Evolutionary conservation across 345 rosid species (phyloP).

Genomic region (Acer saccharum): DNA sequence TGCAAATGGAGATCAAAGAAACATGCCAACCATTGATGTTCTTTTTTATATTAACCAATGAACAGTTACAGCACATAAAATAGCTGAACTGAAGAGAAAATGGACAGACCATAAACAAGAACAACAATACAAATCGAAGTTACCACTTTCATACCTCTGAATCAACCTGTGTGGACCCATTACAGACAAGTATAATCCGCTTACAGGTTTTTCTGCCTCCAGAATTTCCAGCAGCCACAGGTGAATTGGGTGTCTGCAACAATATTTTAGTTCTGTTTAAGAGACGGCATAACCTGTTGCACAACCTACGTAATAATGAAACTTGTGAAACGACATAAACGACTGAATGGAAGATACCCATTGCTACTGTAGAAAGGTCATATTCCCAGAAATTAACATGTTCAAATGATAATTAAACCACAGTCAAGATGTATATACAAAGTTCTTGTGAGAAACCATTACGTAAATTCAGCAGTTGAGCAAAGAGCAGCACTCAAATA

Average conservation of each 20-base stretch:
- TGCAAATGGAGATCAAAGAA: background rate
- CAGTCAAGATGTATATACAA: too few relatives aligned
- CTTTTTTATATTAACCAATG: too few relatives aligned
- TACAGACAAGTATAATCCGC: constrained; percentile 82
- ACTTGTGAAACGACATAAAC: background rate
- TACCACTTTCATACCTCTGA: constrained; percentile 44
- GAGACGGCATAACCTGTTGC: constrained; percentile 16
- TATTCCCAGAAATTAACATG: background rate
- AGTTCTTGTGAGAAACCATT: too few relatives aligned
- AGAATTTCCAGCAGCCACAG: constrained; percentile 68
- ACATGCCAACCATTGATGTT: background rate
- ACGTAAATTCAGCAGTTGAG: too few relatives aligned
- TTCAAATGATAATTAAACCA: background rate
- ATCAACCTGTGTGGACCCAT: constrained; percentile 54
- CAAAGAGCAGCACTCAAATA: too few relatives aligned
- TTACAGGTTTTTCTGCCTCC: constrained; percentile 72
- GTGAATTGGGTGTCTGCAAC: constrained; percentile 87
- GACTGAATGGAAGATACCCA: background rate
- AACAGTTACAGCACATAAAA: background rate
- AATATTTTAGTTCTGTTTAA: constrained; percentile 30
- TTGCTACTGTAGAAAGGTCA: background rate
- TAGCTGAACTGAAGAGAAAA: background rate
- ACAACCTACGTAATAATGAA: constrained; percentile 1
- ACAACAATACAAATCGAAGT: background rate
- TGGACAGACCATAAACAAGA: background rate